Evolutionary conservation across 1,139 yeast species (phyloP).

Genomic region (Pichia sp.): DNA sequence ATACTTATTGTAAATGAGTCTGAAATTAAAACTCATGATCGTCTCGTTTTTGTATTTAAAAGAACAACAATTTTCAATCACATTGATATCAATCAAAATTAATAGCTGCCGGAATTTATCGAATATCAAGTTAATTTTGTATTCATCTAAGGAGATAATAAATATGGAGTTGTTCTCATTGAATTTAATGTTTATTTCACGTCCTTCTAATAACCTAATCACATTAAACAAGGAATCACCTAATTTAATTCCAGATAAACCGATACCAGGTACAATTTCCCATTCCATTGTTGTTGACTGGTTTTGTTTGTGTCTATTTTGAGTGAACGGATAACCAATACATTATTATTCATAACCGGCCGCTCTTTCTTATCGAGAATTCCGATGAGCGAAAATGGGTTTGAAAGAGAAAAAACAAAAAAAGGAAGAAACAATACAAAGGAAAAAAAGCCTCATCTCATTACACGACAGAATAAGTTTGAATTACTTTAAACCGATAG

Average conservation of each 20-base stretch:
- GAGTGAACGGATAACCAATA: too few relatives aligned
- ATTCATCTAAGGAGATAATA: slow-evolving; percentile 14
- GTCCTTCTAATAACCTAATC: slow-evolving; percentile 11
- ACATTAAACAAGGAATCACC: slow-evolving; percentile 17
- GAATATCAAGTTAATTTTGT: slow-evolving; percentile 32
- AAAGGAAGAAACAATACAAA: too few relatives aligned
- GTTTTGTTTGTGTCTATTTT: too few relatives aligned
- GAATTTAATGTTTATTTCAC: slow-evolving; percentile 23
- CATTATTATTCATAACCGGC: too few relatives aligned
- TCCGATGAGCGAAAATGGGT: too few relatives aligned
- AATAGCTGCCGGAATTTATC: slow-evolving; percentile 34
- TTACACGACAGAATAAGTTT: too few relatives aligned
- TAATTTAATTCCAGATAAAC: slow-evolving; percentile 1
- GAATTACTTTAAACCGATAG: too few relatives aligned
- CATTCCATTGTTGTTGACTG: neutral
- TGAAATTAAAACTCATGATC: slow-evolving; percentile 27
- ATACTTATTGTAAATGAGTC: slow-evolving; percentile 42
- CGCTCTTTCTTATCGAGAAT: too few relatives aligned
- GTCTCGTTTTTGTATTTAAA: slow-evolving; percentile 13
- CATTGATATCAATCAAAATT: slow-evolving; percentile 37
- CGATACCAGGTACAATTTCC: neutral
- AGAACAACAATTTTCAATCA: neutral
- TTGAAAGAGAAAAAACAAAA: too few relatives aligned
- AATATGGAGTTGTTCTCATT: neutral
- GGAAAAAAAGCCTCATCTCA: too few relatives aligned